phyloP scores from a whole-genome alignment of 257 asterid species.

The Rhazya stricta region DNA sequence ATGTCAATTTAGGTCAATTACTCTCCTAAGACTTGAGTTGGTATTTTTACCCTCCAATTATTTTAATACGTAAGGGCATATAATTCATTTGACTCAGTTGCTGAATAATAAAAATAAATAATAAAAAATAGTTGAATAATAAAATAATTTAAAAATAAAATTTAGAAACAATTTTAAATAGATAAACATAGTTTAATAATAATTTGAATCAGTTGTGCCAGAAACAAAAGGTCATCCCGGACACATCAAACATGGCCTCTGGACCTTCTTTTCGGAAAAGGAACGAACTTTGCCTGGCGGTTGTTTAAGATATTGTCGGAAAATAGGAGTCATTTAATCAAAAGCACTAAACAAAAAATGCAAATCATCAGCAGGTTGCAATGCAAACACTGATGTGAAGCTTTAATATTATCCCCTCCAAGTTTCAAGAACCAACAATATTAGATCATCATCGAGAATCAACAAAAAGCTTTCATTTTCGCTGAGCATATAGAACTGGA shows the following conservation, averaged over 20 bases:
- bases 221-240: background rate
- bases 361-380: background rate
- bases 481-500: background rate
- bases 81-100: no score
- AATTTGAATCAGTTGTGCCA: no score
- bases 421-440: constrained; percentile 7
- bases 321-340: background rate
- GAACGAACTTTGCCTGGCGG: background rate
- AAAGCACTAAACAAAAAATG: background rate
- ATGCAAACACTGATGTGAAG: background rate
- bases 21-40: no score
- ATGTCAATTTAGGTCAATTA: no score
- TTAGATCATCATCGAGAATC: background rate
- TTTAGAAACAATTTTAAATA: no score
- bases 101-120: no score
- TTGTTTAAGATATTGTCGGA: background rate
- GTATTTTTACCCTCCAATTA: no score
- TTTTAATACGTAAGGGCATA: no score
- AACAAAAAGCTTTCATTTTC: background rate
- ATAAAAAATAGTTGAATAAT: no score
- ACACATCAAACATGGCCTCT: background rate
- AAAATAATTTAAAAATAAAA: no score
- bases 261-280: background rate
- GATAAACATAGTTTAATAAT: no score
- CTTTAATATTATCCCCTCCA: background rate